Evolutionary conservation across 352 stramenopile species (phyloP), one percentile per base, ranked within the genome.

Genomic region (Pythium biforme): DNA sequence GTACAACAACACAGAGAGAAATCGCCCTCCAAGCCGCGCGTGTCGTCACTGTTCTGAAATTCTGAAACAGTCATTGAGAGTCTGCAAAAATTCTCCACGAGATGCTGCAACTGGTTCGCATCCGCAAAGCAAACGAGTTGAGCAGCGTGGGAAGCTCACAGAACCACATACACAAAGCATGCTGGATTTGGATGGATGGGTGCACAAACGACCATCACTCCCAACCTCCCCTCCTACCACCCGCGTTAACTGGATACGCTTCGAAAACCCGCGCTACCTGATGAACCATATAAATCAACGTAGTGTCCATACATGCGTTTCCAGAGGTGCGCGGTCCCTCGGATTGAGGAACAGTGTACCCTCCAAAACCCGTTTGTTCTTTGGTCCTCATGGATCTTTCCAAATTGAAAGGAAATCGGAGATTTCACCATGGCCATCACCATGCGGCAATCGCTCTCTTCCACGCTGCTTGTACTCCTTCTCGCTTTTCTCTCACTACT

Each of bases 211-310:
- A 50, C 20, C 20, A 55, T 41, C 26, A 55, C 15, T 55, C 19
- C 23, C 8, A 22, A 27, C 12, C 15, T 41, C 27, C n/a, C 26
- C 10, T 43, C 29, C 33, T 22, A 26, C 49, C 49, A 26, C n/a
- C 41, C 40, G 47, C 20, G 45, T 40, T 26, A 55, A 40, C 49
- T 55, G 49, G 49, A 55, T n/a, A 2, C 0, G 31, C 48, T 45
- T 56, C 50, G 29, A 56, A 45, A 56, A 56, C 50, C 29, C 31
- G 34, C 14, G 29, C 27, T 52, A 52, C 37, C 23, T 43, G 25
- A 3, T n/a, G n/a, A n/a, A n/a, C n/a, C n/a, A n/a, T n/a, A n/a
- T n/a, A 37, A 7, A 22, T 10, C 12, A 9, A 37, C 20, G n/a
- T n/a, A 3, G 6, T 29, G 22, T 33, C 17, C 17, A 37, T 37